Percentiles rank a stretch among this genome's conserved stretches.
phyloP scores from a whole-genome alignment of 2,329 filamentous ascomycete genomes.

The Epicoccum nigrum region DNA sequence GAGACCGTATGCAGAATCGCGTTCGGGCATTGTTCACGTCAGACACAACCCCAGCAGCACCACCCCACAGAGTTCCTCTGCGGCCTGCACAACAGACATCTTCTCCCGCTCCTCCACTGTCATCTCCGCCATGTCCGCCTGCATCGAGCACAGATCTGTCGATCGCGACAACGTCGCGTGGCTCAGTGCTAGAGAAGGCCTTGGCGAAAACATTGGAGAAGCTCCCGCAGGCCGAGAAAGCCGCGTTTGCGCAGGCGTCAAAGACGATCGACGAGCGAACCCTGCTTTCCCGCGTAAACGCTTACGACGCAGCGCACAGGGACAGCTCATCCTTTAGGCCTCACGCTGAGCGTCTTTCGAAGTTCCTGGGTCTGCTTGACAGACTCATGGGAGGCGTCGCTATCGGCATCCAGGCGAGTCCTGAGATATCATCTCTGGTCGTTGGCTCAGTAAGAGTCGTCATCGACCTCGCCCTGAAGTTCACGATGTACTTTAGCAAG shows the following conservation, averaged over 20 bases:
- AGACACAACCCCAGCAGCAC: not conserved
- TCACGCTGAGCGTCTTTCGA: conserved; percentile 23
- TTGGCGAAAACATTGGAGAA: conserved; percentile 6
- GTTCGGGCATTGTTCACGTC: not conserved
- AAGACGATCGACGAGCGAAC: conserved; percentile 15
- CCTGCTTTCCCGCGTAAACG: conserved; percentile 14
- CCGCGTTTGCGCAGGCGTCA: conserved; percentile 19
- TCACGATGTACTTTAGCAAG: conserved; percentile 24
- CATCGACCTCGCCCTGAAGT: conserved; percentile 27
- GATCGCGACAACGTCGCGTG: not conserved
- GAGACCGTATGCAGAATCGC: not conserved
- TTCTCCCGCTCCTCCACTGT: not conserved
- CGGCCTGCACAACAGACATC: too few species aligned
- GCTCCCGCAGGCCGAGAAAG: conserved; percentile 19
- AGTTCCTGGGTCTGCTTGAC: conserved; percentile 25
- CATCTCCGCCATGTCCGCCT: not conserved
- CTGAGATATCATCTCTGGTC: conserved; percentile 26
- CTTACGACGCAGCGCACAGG: conserved; percentile 22
- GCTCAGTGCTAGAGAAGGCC: not conserved
- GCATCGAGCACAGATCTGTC: not conserved
- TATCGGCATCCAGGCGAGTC: conserved; percentile 24
- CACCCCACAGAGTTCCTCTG: not conserved
- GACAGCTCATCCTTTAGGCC: conserved; percentile 22
- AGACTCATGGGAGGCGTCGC: conserved; percentile 26
- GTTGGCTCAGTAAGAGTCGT: conserved; percentile 26